Evolutionary conservation across 805 yeast genomes (phyloP).

Genomic region (Brettanomyces custersianus): DNA sequence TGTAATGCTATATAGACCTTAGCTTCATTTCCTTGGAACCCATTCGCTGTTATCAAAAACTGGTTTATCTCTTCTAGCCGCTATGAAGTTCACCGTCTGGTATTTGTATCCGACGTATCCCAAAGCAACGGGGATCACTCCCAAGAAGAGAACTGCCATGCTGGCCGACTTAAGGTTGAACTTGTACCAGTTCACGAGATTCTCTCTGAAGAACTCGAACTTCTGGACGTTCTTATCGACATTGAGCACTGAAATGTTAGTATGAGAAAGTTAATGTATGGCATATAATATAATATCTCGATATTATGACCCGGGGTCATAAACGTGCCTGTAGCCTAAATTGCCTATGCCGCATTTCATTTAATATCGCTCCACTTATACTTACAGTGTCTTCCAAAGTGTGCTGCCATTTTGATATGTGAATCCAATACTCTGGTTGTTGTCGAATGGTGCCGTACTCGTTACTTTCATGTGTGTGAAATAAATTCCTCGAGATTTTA

Average conservation of each 20-base stretch:
- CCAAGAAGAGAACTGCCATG: slow-evolving; percentile 21
- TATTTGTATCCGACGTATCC: slow-evolving; percentile 24
- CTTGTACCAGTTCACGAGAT: slow-evolving; percentile 22
- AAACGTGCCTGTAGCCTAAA: no score
- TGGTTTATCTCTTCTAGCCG: slow-evolving; percentile 25
- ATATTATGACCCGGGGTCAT: no score
- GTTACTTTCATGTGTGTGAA: no score
- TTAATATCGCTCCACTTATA: slow-evolving; percentile 2
- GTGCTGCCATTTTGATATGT: slow-evolving; percentile 23
- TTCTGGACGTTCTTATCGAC: slow-evolving; percentile 24
- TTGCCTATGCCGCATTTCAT: background rate
- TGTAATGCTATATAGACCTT: background rate
- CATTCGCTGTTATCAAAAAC: slow-evolving; percentile 16
- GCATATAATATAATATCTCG: no score
- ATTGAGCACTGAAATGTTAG: slow-evolving; percentile 16
- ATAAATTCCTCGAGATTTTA: no score
- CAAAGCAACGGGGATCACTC: slow-evolving; percentile 25
- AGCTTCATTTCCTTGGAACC: slow-evolving; percentile 19
- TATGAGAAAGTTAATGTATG: no score
- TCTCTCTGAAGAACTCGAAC: slow-evolving; percentile 23
- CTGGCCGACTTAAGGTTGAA: slow-evolving; percentile 22
- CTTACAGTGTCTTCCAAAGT: slow-evolving; percentile 27
- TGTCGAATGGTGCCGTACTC: no score
- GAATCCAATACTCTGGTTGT: no score
- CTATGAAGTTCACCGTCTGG: slow-evolving; percentile 18